phyloP scores from a whole-genome alignment of 2,329 filamentous ascomycete genomes.

The Sclerotinia subarctica region DNA sequence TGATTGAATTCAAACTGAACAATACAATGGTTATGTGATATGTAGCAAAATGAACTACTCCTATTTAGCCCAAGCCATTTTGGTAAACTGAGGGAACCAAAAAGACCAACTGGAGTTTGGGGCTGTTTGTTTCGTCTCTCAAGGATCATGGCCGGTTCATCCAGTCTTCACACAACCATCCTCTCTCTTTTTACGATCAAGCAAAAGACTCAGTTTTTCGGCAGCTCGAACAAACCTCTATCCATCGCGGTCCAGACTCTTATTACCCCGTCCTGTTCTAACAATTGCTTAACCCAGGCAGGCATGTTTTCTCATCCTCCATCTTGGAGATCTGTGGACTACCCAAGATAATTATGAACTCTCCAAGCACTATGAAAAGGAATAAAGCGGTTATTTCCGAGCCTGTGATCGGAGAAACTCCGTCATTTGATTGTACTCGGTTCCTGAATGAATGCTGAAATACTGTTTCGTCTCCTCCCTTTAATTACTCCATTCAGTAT shows the following conservation, averaged over 20 bases:
- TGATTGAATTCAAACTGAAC: not conserved
- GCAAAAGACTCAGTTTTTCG: not conserved
- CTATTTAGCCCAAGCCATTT: not conserved
- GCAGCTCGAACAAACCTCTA: not conserved
- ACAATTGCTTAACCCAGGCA: not conserved
- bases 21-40: no score
- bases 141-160: not conserved
- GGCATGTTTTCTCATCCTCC: not conserved
- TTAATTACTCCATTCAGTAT: not conserved
- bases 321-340: no score
- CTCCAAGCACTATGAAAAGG: no score
- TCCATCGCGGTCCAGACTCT: not conserved
- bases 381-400: no score
- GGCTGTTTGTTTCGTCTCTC: not conserved
- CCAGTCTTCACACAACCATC: not conserved
- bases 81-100: no score
- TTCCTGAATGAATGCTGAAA: no score
- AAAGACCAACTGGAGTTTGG: not conserved
- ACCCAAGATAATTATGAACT: no score
- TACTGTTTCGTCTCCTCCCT: not conserved
- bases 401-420: no score
- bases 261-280: not conserved
- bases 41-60: not conserved
- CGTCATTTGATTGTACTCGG: no score
- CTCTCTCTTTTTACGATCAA: not conserved